Percentiles rank a stretch among this genome's conserved stretches.
These are phyloP conservation scores for Pyricularia pennisetigena DNA, from an alignment of 2,329 filamentous ascomycete genomes.

Conservation along the genomic window DNA sequence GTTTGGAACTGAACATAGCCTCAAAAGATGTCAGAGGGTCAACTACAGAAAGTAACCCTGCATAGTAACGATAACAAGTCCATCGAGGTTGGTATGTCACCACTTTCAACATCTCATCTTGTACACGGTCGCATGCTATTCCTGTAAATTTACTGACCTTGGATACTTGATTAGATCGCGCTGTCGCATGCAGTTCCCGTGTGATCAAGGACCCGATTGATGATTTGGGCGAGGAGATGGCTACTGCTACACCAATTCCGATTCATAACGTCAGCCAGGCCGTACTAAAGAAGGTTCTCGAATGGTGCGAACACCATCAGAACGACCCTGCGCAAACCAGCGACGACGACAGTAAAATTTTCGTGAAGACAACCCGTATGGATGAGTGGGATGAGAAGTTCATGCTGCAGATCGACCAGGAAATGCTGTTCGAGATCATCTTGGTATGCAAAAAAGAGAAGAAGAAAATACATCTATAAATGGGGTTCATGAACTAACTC, in stretches of 20 bases:
- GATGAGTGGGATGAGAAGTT: conserved; percentile 99
- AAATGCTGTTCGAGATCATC: conserved; percentile 99
- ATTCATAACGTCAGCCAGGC: conserved; percentile 91
- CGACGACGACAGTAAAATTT: conserved; percentile 86
- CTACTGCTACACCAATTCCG: conserved; percentile 62
- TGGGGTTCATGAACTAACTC: conserved; percentile 9
- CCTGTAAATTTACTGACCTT: conserved; percentile 5
- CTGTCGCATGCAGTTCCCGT: conserved; percentile 82
- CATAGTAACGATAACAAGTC: conserved; percentile 39
- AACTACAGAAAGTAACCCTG: conserved; percentile 33
- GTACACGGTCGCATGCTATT: not conserved
- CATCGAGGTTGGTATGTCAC: conserved; percentile 25
- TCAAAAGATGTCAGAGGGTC: conserved; percentile 18
- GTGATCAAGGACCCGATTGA: conserved; percentile 98
- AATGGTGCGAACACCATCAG: conserved; percentile 96
- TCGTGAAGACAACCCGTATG: conserved; percentile 98
- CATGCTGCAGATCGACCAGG: conserved; percentile 99
- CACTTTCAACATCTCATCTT: not conserved
- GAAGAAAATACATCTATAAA: no score
- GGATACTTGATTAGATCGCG: conserved; percentile 48
- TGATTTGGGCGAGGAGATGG: conserved; percentile 63
- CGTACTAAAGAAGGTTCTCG: conserved; percentile 90
- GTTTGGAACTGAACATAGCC: not conserved
- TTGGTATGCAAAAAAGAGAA: conserved; percentile 56
- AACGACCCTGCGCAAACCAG: conserved; percentile 69